phyloP scores from a whole-genome alignment of 139 green algal genomes.

The Chlamydomonas incerta region DNA sequence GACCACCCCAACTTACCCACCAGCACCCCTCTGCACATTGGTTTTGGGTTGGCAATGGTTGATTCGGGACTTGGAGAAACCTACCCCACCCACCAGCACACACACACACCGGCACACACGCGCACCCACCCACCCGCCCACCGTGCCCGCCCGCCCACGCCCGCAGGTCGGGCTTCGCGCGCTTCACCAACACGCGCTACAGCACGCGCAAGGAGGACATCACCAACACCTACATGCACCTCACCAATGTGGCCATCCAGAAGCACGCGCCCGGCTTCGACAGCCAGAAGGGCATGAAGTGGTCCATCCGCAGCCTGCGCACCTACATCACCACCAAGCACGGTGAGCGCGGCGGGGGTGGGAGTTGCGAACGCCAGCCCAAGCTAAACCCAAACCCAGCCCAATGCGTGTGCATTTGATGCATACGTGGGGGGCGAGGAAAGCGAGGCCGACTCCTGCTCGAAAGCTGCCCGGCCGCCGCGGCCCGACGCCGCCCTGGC shows the following conservation, averaged over 20 bases:
- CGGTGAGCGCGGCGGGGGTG: constrained; percentile 45
- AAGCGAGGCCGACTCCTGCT: too few species aligned
- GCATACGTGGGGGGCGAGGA: too few species aligned
- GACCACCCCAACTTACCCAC: background rate
- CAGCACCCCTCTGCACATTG: background rate
- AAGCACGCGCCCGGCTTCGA: constrained; percentile 69
- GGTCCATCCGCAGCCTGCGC: constrained; percentile 69
- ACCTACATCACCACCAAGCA: constrained; percentile 67
- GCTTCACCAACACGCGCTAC: constrained; percentile 80
- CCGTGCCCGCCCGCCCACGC: too few species aligned
- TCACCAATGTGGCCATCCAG: constrained; percentile 89
- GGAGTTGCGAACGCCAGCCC: too few species aligned
- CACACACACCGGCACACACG: too few species aligned
- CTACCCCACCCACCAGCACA: background rate
- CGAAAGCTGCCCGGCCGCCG: too few species aligned
- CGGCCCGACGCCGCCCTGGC: too few species aligned
- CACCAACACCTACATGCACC: constrained; percentile 82
- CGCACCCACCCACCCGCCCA: too few species aligned
- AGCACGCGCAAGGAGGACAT: constrained; percentile 74
- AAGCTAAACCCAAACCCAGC: too few species aligned
- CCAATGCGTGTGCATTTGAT: too few species aligned
- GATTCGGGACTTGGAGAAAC: too few species aligned
- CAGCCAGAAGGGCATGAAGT: constrained; percentile 63
- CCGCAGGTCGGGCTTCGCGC: constrained; percentile 74
- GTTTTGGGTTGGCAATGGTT: too few species aligned